A percentile compares a stretch with the other conserved stretches of the same genome.
Evolutionary conservation across 371 early-diverging fungal species (phyloP).

Genomic region (Apophysomyces sp.): DNA sequence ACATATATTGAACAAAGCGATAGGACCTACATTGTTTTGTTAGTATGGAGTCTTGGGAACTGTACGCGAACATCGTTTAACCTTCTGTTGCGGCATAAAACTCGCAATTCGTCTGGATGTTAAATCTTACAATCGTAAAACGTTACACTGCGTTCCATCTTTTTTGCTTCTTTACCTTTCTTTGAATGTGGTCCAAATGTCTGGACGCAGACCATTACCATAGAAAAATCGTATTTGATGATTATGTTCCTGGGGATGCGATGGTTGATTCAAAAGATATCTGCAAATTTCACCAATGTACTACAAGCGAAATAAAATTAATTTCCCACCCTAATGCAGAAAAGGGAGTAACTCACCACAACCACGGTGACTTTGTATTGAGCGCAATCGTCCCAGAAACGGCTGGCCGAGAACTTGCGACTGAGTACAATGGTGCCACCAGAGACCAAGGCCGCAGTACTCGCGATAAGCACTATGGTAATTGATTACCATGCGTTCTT

Average conservation of each 20-base stretch:
- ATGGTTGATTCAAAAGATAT: constrained; percentile 56
- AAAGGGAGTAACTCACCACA: constrained; percentile 2
- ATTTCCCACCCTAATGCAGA: too few species aligned
- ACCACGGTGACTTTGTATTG: constrained; percentile 13
- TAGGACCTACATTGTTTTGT: constrained; percentile 12
- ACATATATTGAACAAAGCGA: constrained; percentile 46
- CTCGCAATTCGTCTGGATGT: constrained; percentile 52
- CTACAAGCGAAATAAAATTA: too few species aligned
- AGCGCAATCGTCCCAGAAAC: constrained; percentile 24
- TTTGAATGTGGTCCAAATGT: constrained; percentile 62
- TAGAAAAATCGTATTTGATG: constrained; percentile 52
- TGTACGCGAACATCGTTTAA: too few species aligned
- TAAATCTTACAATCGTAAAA: constrained; percentile 24
- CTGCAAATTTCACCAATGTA: constrained; percentile 76
- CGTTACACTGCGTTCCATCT: not conserved
- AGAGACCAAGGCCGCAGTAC: constrained; percentile 1
- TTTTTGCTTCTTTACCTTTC: constrained; percentile 16
- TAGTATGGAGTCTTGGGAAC: too few species aligned
- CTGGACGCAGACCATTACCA: constrained; percentile 72
- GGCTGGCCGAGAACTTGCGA: constrained; percentile 22
- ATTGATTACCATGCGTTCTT: constrained; percentile 1
- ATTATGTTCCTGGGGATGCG: constrained; percentile 45
- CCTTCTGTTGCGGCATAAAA: constrained; percentile 64
- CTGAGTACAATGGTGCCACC: constrained; percentile 22
- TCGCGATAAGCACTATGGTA: constrained; percentile 2